Base-by-base conservation (phyloP, 2,329 filamentous ascomycete species). In the Fusarium hostae region DNA sequence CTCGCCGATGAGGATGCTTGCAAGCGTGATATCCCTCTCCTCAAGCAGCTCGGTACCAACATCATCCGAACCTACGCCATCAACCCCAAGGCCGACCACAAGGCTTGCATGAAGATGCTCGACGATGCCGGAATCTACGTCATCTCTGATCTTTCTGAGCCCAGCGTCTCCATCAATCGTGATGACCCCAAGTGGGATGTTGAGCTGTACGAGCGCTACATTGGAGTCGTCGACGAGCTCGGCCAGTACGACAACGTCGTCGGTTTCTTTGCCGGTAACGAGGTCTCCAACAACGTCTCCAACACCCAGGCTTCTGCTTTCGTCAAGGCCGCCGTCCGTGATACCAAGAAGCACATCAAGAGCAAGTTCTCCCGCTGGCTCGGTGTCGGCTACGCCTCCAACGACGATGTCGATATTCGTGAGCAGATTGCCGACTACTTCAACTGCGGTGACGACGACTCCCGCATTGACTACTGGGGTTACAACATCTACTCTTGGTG, bases 401-500 rank as follows among this genome's bases (percentile, higher is more conserved):
- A 97, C 83, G 96, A 98, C 76, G 95, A 98, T 82, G 88, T 90
- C 43, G 87, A 89, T 26, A 97, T 97, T 76, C 93, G 96, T 81
- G 87, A 87, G 73, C 86, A 94, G 78, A 90, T 98, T 79, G 93
- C 94, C 75, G 85, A 94, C 80, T 99, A 97, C 88, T 98, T 99
- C 86, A 95, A 97, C 87, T 99, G 96, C 80, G 93, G 95, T 67
- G 62, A 77, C 6, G 82, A 89, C 68, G 80, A 86, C 37, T 84
- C 86, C 12, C 78, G 92, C 68, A 97, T 98, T 74, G 96, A 99
- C 84, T 98, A 97, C 87, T 99, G 95, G 93, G 96, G 96, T 66
- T 98, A 98, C 91, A 99, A 99, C 88, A 97, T 98, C 85, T 99
- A 99, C 88, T 97, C 95, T 58, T 99, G 96, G 96, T 99, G 96